Evolutionary conservation across 352 stramenopile species (phyloP).

Genomic region (Salisapilia sapeloensis): DNA sequence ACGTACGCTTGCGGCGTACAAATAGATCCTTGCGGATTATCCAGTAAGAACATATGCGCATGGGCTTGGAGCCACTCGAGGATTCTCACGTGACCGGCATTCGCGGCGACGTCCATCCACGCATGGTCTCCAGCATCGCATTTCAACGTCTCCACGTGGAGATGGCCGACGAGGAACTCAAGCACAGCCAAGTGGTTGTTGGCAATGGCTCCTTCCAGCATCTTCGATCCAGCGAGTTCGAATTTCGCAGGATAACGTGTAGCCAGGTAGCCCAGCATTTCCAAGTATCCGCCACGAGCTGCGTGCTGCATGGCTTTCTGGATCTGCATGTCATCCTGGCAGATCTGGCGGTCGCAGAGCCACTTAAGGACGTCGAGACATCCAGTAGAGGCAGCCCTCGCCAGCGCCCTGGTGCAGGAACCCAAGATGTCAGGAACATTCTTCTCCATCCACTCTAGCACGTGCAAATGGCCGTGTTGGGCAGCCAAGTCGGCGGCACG

Average conservation of each 20-base stretch:
- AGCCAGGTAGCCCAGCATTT: slow-evolving; percentile 20
- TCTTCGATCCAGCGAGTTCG: slow-evolving; percentile 28
- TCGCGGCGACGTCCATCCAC: slow-evolving; percentile 66
- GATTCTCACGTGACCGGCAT: too few relatives aligned
- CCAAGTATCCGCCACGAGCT: slow-evolving; percentile 4
- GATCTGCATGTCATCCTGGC: too few relatives aligned
- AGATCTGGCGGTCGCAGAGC: slow-evolving; percentile 26
- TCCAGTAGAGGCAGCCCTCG: slow-evolving; percentile 29
- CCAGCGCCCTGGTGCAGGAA: slow-evolving; percentile 45
- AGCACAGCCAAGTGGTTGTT: slow-evolving; percentile 35
- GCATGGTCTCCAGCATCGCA: slow-evolving; percentile 32
- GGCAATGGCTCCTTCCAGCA: slow-evolving; percentile 42
- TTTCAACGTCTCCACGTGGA: slow-evolving; percentile 51
- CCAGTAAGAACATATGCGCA: too few relatives aligned
- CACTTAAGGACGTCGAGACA: slow-evolving; percentile 40
- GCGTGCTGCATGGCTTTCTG: slow-evolving; percentile 13
- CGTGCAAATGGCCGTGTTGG: slow-evolving; percentile 32
- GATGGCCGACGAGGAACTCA: slow-evolving; percentile 33
- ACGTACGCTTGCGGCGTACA: too few relatives aligned
- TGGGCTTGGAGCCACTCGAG: too few relatives aligned
- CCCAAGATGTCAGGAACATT: slow-evolving; percentile 49
- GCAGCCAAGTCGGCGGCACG: slow-evolving; percentile 49
- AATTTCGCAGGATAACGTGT: slow-evolving; percentile 23
- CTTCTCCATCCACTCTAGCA: slow-evolving; percentile 51
- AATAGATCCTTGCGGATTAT: too few relatives aligned